A percentile compares a stretch with the other conserved stretches of the same genome.
phyloP scores from a whole-genome alignment of 768 basidiomycete species.

The Rhizopogon rudus region DNA sequence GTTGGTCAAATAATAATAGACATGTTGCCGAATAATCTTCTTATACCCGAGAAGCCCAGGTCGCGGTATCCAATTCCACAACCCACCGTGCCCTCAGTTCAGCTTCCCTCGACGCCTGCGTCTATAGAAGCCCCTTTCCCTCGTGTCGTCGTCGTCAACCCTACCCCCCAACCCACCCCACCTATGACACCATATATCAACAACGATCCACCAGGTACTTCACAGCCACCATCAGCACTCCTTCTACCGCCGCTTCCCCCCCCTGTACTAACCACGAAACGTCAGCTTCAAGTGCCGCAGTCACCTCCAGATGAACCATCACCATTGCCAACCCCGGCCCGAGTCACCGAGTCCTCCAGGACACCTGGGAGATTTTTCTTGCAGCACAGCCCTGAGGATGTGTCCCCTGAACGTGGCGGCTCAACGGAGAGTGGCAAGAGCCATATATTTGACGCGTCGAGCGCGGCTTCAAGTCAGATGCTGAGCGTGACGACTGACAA shows the following conservation, averaged over 20 bases:
- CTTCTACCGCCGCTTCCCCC: slow-evolving; percentile 28
- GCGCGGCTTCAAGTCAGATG: slow-evolving; percentile 29
- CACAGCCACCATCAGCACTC: slow-evolving; percentile 20
- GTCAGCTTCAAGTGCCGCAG: slow-evolving; percentile 12
- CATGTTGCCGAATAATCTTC: slow-evolving; percentile 45
- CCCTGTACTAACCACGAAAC: slow-evolving; percentile 12
- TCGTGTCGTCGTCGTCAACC: slow-evolving; percentile 64
- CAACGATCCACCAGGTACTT: slow-evolving; percentile 15
- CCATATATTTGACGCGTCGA: slow-evolving; percentile 28
- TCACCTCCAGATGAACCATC: slow-evolving; percentile 5
- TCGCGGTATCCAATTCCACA: slow-evolving; percentile 10
- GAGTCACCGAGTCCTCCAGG: slow-evolving; percentile 13
- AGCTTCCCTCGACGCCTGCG: slow-evolving; percentile 20
- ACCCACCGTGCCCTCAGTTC: slow-evolving; percentile 21
- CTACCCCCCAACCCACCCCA: slow-evolving; percentile 76
- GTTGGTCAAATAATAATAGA: slow-evolving; percentile 52
- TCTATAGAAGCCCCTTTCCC: slow-evolving; percentile 34
- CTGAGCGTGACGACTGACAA: slow-evolving; percentile 16
- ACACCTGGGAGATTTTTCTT: slow-evolving; percentile 39
- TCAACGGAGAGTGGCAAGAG: slow-evolving; percentile 30
- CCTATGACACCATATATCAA: slow-evolving; percentile 58
- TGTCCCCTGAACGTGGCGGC: slow-evolving; percentile 30
- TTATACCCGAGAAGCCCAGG: slow-evolving; percentile 18
- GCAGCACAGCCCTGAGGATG: slow-evolving; percentile 36
- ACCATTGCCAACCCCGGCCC: slow-evolving; percentile 4